Percentiles rank a stretch among this genome's conserved stretches.
Conservation (phyloP, 768 basidiomycete species). For the Boletus vinaceobasis region DNA sequence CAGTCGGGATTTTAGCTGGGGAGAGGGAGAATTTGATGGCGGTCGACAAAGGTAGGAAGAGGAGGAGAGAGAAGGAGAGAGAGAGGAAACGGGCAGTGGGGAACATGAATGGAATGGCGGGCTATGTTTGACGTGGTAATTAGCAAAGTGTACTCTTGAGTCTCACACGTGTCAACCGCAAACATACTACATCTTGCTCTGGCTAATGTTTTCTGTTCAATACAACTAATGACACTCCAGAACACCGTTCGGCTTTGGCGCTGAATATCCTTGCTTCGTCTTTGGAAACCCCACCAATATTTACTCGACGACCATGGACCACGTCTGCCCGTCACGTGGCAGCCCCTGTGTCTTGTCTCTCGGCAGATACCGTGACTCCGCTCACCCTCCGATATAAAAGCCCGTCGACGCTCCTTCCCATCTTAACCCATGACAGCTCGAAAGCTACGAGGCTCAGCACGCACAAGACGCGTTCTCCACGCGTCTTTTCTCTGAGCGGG, state of each 20-base stretch:
- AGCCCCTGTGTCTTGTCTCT: background rate
- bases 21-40: constrained; percentile 87
- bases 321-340: constrained; percentile 23
- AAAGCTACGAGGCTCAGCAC: constrained; percentile 31
- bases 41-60: constrained; percentile 28
- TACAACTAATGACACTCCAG: no score
- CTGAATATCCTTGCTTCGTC: no score
- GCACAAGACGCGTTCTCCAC: constrained; percentile 16
- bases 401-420: background rate
- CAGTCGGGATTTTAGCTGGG: constrained; percentile 66
- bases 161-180: background rate
- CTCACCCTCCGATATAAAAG: constrained; percentile 6
- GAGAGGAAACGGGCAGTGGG: background rate
- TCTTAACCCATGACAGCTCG: constrained; percentile 22
- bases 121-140: background rate
- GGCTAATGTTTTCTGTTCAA: no score
- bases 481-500: constrained; percentile 30
- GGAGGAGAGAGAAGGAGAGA: constrained; percentile 17
- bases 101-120: constrained; percentile 1
- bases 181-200: background rate
- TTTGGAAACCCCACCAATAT: no score
- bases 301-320: background rate
- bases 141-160: background rate
- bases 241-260: no score
- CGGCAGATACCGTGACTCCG: constrained; percentile 21